Evolutionary conservation across 2,329 filamentous ascomycete species (phyloP).

Genomic region (Cordyceps javanica): DNA sequence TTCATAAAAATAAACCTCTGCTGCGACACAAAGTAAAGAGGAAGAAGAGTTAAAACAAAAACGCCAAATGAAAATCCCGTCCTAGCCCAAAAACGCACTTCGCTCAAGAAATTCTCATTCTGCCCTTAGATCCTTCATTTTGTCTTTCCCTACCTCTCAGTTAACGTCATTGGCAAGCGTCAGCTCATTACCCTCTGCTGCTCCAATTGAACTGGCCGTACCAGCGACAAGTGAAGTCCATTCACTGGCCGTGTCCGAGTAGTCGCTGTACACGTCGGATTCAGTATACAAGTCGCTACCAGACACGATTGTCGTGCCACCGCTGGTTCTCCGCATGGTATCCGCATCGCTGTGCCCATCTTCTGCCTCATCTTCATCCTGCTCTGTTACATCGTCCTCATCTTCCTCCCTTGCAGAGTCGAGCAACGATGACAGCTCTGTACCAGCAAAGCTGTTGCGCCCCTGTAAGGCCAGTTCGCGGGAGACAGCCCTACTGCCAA

Average conservation of each 20-base stretch:
- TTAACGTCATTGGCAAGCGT: conserved; percentile 26
- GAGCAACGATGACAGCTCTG: conserved; percentile 18
- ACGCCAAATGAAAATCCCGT: neutral
- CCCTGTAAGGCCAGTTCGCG: conserved; percentile 14
- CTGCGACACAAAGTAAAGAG: conserved; percentile 6
- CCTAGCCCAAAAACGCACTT: conserved; percentile 9
- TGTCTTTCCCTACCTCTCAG: conserved; percentile 13
- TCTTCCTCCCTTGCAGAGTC: conserved; percentile 18
- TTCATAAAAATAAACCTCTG: conserved; percentile 12
- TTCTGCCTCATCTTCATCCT: conserved; percentile 16
- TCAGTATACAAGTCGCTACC: conserved; percentile 31
- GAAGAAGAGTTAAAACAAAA: conserved; percentile 10
- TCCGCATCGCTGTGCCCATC: conserved; percentile 42
- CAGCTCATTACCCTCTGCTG: conserved; percentile 28
- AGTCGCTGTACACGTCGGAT: conserved; percentile 33
- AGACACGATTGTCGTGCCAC: conserved; percentile 42
- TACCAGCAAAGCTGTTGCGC: conserved; percentile 20
- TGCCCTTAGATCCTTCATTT: neutral
- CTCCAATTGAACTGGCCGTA: conserved; percentile 20
- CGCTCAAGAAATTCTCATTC: conserved; percentile 8
- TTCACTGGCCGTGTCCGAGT: conserved; percentile 39
- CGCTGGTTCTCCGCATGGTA: conserved; percentile 42
- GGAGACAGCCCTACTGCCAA: conserved; percentile 15
- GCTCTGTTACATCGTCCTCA: conserved; percentile 16
- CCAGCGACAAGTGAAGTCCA: conserved; percentile 41